phyloP scores from a whole-genome alignment of 2,329 filamentous ascomycete genomes.

The Epichloe typhina region DNA sequence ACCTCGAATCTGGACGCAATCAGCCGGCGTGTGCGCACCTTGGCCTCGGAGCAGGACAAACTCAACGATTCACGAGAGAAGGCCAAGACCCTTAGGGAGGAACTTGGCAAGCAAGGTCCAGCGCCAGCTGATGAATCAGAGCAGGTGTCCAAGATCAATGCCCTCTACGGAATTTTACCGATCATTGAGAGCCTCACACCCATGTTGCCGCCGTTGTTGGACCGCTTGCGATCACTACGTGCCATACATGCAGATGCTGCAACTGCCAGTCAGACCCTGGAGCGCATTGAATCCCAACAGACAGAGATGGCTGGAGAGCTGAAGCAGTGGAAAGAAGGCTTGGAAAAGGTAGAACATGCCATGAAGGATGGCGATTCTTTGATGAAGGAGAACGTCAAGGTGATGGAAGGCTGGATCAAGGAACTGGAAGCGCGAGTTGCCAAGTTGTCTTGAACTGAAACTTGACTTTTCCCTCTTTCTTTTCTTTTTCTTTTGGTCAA shows the following conservation, averaged over 20 bases:
- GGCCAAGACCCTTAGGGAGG: constrained; percentile 48
- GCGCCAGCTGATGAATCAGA: constrained; percentile 44
- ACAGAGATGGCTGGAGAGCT: constrained; percentile 73
- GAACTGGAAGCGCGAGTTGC: constrained; percentile 68
- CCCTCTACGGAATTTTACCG: constrained; percentile 75
- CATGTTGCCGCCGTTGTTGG: constrained; percentile 70
- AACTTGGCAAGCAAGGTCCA: constrained; percentile 34
- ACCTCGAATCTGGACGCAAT: constrained; percentile 62
- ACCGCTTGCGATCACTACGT: constrained; percentile 70
- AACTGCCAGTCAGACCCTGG: constrained; percentile 62
- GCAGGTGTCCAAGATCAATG: constrained; percentile 76
- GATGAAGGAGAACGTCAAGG: constrained; percentile 66
- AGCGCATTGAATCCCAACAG: constrained; percentile 66
- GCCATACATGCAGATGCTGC: constrained; percentile 81
- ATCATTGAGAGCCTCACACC: constrained; percentile 81
- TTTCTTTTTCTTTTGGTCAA: background rate
- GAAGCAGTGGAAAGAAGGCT: constrained; percentile 68
- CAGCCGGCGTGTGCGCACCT: constrained; percentile 53
- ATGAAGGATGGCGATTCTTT: constrained; percentile 56
- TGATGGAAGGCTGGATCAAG: constrained; percentile 83
- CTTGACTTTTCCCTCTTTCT: too few species aligned
- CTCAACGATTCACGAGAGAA: constrained; percentile 52
- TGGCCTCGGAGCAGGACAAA: constrained; percentile 60
- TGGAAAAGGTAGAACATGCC: constrained; percentile 65
- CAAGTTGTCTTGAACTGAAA: constrained; percentile 29